Percentiles rank a stretch among this genome's conserved stretches.
Conservation (phyloP, 2,329 filamentous ascomycete species). For the Alternaria panax region DNA sequence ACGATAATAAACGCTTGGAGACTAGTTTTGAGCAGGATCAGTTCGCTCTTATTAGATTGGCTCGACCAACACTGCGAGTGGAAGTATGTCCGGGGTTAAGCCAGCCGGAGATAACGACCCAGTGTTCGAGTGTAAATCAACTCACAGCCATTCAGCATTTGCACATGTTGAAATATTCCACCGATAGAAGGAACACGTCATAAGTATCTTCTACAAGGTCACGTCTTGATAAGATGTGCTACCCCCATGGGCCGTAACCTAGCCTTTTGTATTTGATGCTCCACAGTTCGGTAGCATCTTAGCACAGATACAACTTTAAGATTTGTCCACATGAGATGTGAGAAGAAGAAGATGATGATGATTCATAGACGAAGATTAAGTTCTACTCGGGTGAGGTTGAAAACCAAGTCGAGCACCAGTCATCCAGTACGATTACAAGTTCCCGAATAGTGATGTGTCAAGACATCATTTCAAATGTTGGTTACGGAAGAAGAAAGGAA, state of each 20-base stretch:
- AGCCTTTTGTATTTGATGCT: background rate
- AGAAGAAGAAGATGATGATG: background rate
- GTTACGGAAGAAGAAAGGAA: background rate
- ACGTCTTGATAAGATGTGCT: too few species aligned
- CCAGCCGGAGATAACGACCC: background rate
- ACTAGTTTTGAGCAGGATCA: background rate
- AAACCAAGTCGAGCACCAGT: background rate
- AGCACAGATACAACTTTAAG: too few species aligned
- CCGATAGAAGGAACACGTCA: background rate
- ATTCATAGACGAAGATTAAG: background rate
- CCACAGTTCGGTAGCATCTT: too few species aligned
- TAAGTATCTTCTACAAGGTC: too few species aligned
- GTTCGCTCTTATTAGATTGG: background rate
- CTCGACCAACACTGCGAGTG: background rate
- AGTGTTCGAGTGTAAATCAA: background rate
- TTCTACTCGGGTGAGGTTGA: background rate
- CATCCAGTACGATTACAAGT: background rate
- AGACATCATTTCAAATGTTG: background rate
- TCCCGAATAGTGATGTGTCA: background rate
- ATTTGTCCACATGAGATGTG: background rate
- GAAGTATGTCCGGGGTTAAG: background rate
- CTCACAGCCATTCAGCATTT: background rate
- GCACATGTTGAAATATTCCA: background rate
- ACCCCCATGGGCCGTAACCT: background rate
- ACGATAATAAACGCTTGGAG: background rate